Base-by-base conservation (phyloP, 306 rosid species). In the Herpetospermum pedunculosum region DNA sequence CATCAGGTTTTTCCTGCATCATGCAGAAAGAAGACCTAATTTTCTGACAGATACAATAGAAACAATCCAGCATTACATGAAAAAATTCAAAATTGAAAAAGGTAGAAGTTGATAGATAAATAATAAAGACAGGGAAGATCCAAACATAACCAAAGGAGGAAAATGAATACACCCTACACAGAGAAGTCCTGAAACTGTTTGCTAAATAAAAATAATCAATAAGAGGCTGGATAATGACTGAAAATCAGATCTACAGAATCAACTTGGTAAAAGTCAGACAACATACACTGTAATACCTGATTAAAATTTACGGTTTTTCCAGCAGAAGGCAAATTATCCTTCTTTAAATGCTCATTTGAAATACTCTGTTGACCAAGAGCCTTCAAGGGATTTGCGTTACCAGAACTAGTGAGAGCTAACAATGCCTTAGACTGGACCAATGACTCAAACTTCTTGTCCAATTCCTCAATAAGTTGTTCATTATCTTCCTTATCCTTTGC, bases 401-500 rank as follows among this genome's bases (percentile, higher is more conserved):
- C 83, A 47, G 92, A 89, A 58, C 87, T 84, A 47, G 96, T 83
- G 32, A 88, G 47, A 53, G 97, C 83, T 41, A 81, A 48, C 69
- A 88, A 75, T 6, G 86, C 88, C 74, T 90, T 78, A 16, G 95
- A 84, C 57, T 80, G 84, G 73, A 81, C 86, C 65, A 89, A 78
- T 9, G 92, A 81, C 49, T 88, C 62, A 74, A 89, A 94, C 37
- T 81, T 79, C 78, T 74, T 82, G 76, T 94, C 95, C 87, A 94
- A 84, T 25, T 91, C 96, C 23, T 89, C 92, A 81, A 90, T 76
- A 71, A 91, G 81, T 12, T 81, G 82, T 80, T 88, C 90, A 65
- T 86, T 85, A 73, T 91, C 96, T 78, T 88, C 97, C 87, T 87
- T 94, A 18, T 89, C 96, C 85, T 83, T 89, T 6, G 99, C 87